Percentiles rank a stretch among this genome's conserved stretches.
These are phyloP conservation scores for Cyclotella kingstonii DNA, from an alignment of 108 stramenopile species.

Conservation along the genomic window DNA sequence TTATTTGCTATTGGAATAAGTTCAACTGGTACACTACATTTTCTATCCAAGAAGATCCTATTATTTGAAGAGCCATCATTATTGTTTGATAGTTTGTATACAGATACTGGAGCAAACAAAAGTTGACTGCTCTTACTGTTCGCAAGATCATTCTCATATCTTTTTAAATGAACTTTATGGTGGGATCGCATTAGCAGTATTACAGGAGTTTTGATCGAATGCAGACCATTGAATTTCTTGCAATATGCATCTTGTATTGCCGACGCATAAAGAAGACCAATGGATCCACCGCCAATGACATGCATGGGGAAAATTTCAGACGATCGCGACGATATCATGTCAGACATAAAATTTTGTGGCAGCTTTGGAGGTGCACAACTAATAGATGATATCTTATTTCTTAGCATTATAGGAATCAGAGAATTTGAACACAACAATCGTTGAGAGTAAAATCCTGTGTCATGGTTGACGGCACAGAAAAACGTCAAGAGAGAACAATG, in stretches of 20 bases:
- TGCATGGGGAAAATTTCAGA: constrained; percentile 28
- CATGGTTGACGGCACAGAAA: too few relatives aligned
- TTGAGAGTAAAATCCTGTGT: too few relatives aligned
- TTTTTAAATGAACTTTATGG: constrained; percentile 11
- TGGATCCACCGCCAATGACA: constrained; percentile 36
- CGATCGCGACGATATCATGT: background rate
- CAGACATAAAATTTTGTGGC: background rate
- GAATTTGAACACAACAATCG: too few relatives aligned
- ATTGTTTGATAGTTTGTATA: background rate
- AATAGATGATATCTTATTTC: too few relatives aligned
- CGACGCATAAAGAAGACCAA: constrained; percentile 32
- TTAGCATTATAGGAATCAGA: too few relatives aligned
- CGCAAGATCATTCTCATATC: background rate
- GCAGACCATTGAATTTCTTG: background rate
- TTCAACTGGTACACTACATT: constrained; percentile 22
- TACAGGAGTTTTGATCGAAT: constrained; percentile 1
- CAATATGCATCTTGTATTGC: constrained; percentile 7
- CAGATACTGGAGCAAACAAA: constrained; percentile 17
- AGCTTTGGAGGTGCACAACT: background rate
- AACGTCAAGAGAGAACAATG: too few relatives aligned
- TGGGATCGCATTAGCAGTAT: constrained; percentile 30
- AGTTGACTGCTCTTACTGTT: background rate
- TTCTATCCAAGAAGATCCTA: background rate
- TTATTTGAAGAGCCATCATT: background rate
- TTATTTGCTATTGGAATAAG: constrained; percentile 7